A percentile compares a stretch with the other conserved stretches of the same genome.
These are phyloP conservation scores for Suillus subluteus DNA, from an alignment of 768 basidiomycete species.

Conservation along the genomic window DNA sequence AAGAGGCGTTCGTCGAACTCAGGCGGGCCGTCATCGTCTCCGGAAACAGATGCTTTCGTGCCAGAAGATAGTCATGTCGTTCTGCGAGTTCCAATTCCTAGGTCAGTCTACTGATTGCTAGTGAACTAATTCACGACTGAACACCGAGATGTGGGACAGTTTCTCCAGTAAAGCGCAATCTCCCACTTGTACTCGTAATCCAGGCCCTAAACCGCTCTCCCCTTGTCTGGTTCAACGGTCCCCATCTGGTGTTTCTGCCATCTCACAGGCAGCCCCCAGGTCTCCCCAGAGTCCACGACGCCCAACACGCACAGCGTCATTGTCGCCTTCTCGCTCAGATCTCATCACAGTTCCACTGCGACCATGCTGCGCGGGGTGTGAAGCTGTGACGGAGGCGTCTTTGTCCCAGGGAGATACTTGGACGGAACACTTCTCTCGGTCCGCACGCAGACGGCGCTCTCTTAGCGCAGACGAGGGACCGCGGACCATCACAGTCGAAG, in stretches of 20 bases:
- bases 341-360: slow-evolving; percentile 66
- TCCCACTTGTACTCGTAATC: slow-evolving; percentile 42
- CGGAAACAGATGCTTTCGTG: slow-evolving; percentile 25
- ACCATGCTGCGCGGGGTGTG: slow-evolving; percentile 70
- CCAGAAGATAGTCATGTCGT: slow-evolving; percentile 50
- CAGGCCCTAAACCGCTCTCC: slow-evolving; percentile 41
- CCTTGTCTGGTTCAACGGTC: slow-evolving; percentile 60
- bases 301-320: slow-evolving; percentile 25
- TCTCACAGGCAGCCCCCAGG: neutral
- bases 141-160: slow-evolving; percentile 28
- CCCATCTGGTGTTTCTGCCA: slow-evolving; percentile 23
- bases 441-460: slow-evolving; percentile 62
- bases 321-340: slow-evolving; percentile 42
- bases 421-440: slow-evolving; percentile 65
- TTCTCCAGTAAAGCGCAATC: slow-evolving; percentile 47
- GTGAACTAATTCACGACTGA: neutral
- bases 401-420: slow-evolving; percentile 58
- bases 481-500: slow-evolving; percentile 30
- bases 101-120: slow-evolving; percentile 41
- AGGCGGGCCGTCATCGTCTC: slow-evolving; percentile 20
- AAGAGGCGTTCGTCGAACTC: slow-evolving; percentile 39
- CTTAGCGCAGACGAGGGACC: slow-evolving; percentile 40
- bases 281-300: slow-evolving; percentile 20
- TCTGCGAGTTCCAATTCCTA: slow-evolving; percentile 65
- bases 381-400: slow-evolving; percentile 58